A percentile compares a stretch with the other conserved stretches of the same genome.
These are phyloP conservation scores for Penstemon barbatus DNA, from an alignment of 257 asterid species.

Conservation along the genomic window DNA sequence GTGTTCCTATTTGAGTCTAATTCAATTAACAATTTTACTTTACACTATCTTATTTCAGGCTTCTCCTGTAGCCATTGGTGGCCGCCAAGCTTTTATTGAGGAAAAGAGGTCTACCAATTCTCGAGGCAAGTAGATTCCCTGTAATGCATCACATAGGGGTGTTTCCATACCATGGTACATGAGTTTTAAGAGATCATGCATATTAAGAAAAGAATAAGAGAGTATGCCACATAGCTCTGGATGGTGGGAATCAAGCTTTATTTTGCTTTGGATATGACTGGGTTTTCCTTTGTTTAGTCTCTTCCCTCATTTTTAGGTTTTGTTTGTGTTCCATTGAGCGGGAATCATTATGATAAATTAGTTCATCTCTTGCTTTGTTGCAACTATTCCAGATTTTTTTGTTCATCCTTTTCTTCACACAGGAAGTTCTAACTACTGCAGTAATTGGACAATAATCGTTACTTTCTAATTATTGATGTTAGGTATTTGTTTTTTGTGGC, in stretches of 20 bases:
- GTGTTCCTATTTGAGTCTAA: neutral
- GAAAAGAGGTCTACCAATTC: slow-evolving; percentile 61
- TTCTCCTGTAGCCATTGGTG: slow-evolving; percentile 54
- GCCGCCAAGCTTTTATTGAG: slow-evolving; percentile 51
- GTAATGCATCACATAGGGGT: neutral
- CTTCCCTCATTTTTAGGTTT: neutral
- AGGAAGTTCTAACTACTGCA: neutral
- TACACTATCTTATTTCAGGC: slow-evolving; percentile 44
- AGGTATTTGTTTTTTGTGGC: neutral
- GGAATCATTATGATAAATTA: neutral
- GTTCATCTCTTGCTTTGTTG: neutral
- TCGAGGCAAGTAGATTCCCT: slow-evolving; percentile 47
- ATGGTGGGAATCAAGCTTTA: neutral
- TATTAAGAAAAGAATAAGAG: neutral
- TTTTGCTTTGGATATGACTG: neutral
- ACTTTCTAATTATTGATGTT: neutral
- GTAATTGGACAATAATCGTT: neutral
- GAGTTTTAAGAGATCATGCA: neutral
- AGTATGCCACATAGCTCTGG: neutral
- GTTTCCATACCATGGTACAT: neutral
- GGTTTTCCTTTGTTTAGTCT: neutral
- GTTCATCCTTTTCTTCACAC: neutral
- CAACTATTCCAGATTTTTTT: neutral
- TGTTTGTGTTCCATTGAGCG: neutral
- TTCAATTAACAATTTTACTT: neutral